A percentile compares a stretch with the other conserved stretches of the same genome.
Evolutionary conservation across 495 filamentous ascomycete species (phyloP).

Genomic region (Aspergillus coremiiformis): DNA sequence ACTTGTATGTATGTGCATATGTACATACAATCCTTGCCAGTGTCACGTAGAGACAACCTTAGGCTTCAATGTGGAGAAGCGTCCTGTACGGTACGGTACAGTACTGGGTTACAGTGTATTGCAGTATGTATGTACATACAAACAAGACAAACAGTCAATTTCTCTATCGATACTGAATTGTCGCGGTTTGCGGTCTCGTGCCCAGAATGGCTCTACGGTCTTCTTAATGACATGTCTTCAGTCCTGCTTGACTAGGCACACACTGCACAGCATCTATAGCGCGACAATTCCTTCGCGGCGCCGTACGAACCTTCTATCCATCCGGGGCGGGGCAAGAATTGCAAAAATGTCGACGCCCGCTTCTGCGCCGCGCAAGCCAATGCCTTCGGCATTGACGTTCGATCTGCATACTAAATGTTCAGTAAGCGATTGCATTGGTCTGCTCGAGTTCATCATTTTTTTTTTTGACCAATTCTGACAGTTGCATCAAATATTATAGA

Average conservation of each 20-base stretch:
- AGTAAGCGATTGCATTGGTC: slow-evolving; percentile 41
- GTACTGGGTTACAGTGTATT: neutral
- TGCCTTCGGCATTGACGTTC: slow-evolving; percentile 73
- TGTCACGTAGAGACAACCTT: too few species aligned
- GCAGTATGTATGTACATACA: too few species aligned
- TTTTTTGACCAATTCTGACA: neutral
- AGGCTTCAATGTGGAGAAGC: neutral
- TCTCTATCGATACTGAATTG: slow-evolving; percentile 5
- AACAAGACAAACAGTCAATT: slow-evolving; percentile 12
- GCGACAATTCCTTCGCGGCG: neutral
- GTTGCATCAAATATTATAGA: slow-evolving; percentile 42
- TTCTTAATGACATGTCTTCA: slow-evolving; percentile 13
- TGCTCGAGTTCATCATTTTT: neutral
- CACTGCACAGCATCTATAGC: neutral
- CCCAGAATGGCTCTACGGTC: neutral
- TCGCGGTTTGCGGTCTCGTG: neutral
- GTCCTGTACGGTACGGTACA: neutral
- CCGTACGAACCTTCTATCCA: neutral
- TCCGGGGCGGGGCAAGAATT: slow-evolving; percentile 10
- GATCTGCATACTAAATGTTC: slow-evolving; percentile 78
- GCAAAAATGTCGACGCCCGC: slow-evolving; percentile 34
- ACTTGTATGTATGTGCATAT: too few species aligned
- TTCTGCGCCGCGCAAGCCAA: slow-evolving; percentile 30
- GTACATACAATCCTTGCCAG: too few species aligned
- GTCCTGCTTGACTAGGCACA: neutral